Evolutionary conservation across 371 early-diverging fungal genomes (phyloP), one percentile per base, ranked within the genome.

Genomic region (Choanephora cucurbitarum): DNA sequence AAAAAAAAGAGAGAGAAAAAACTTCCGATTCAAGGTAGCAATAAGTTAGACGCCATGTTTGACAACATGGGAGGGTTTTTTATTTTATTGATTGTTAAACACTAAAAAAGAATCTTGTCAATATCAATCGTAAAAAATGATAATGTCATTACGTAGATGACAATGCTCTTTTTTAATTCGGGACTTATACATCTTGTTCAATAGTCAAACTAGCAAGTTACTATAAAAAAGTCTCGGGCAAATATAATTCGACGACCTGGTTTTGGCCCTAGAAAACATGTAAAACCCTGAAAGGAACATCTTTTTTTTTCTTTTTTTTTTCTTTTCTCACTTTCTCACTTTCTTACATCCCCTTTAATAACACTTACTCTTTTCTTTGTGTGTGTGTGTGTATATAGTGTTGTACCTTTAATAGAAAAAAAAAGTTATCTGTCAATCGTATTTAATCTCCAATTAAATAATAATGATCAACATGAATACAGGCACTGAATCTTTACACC

Each of bases 231-330:
- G 59, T 58, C 46, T 58, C 59, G 59, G 59, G 59, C 59, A 58
- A 58, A 58, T 58, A 58, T 52, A 52, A 58, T 58, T 58, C 59
- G 40, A 58, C 59, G 59, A 58, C 59, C 53, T 58, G 52, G 45
- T 58, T 28, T 58, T 58, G 42, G 53, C 52, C 59, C 52, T 58
- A 43, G 49, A 57, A 28, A 50, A 18, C 28, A 32, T 22, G 52
- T 40, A 58, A 58, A 58, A 58, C 52, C 51, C 52, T 44, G 45
- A 58, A 59, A 52, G 58, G 44, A 57, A 44, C 51, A 37, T 41
- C 39, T 44, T 46, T 52, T 37, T 24, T 52, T 44, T 58, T 21
- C 17, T 24, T 31, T 50, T 24, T 28, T 19, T 39, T 51, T 7
- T 17, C 17, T 49, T 58, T 37, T 23, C 43, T 50, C 18, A 21